These are phyloP conservation scores for Nitzschia sp. DNA, from an alignment of 108 stramenopile genomes.

Conservation along the genomic window DNA sequence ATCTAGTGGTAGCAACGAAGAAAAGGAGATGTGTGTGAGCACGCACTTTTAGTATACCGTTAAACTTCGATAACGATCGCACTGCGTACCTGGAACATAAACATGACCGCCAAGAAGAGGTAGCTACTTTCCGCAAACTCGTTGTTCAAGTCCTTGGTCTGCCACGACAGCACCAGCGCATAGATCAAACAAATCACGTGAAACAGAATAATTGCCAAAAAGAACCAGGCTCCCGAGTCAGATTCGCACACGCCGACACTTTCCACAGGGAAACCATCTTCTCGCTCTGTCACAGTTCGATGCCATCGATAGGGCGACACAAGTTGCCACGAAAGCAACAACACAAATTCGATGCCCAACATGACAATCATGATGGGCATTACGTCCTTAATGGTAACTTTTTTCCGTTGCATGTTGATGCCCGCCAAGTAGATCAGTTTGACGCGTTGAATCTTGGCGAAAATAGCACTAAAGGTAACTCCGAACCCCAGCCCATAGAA, in stretches of 20 bases:
- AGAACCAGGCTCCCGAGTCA: constrained; percentile 25
- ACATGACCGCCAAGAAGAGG: constrained; percentile 44
- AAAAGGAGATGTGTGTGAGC: too few relatives aligned
- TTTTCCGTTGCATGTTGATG: constrained; percentile 22
- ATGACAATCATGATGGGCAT: constrained; percentile 26
- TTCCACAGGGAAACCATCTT: constrained; percentile 22
- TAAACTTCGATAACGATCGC: too few relatives aligned
- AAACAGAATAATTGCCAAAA: constrained; percentile 21
- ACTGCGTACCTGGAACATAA: constrained; percentile 48
- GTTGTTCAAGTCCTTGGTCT: constrained; percentile 34
- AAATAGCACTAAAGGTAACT: constrained; percentile 28
- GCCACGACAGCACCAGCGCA: constrained; percentile 32
- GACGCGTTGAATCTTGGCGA: constrained; percentile 44
- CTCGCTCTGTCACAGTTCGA: constrained; percentile 21
- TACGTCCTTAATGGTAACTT: constrained; percentile 29
- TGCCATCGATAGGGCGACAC: constrained; percentile 28
- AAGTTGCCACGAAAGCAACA: constrained; percentile 34
- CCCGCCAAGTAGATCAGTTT: constrained; percentile 30
- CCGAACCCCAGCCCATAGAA: constrained; percentile 40
- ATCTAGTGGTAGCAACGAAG: not conserved
- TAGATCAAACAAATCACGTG: constrained; percentile 35
- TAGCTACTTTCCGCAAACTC: constrained; percentile 51
- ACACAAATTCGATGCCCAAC: constrained; percentile 19
- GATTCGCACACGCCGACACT: constrained; percentile 29
- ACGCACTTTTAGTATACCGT: too few relatives aligned